phyloP scores from a whole-genome alignment of 495 filamentous ascomycete species.

The Aspergillus homomorphus region DNA sequence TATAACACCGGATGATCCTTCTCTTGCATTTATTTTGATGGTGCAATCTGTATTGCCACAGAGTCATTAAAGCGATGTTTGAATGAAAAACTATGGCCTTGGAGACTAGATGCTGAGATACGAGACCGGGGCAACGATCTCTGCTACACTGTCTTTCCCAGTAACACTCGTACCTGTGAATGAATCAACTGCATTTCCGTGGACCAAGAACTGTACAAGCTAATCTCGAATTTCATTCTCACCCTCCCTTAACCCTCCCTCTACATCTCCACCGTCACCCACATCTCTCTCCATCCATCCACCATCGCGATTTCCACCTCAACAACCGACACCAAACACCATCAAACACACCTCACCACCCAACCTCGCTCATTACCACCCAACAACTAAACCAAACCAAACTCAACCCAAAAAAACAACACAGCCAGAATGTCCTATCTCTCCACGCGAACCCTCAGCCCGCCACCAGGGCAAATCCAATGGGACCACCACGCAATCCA shows the following conservation, averaged over 20 bases:
- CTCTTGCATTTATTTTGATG: no score
- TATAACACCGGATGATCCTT: no score
- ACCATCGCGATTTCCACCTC: neutral
- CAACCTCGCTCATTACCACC: no score
- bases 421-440: neutral
- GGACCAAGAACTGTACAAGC: no score
- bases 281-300: neutral
- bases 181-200: no score
- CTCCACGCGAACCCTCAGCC: neutral
- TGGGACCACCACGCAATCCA: neutral
- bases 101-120: no score
- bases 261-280: neutral
- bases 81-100: no score
- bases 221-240: neutral
- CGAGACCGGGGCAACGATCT: no score
- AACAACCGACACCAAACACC: neutral
- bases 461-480: neutral
- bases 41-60: no score
- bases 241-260: neutral
- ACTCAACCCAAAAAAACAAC: neutral
- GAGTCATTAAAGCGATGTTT: no score
- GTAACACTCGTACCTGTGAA: no score
- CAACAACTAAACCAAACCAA: neutral
- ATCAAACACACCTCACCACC: neutral
- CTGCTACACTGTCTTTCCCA: no score